Percentiles rank a stretch among this genome's conserved stretches.
Conservation (phyloP, 352 stramenopile species). For the Detonula confervacea region DNA sequence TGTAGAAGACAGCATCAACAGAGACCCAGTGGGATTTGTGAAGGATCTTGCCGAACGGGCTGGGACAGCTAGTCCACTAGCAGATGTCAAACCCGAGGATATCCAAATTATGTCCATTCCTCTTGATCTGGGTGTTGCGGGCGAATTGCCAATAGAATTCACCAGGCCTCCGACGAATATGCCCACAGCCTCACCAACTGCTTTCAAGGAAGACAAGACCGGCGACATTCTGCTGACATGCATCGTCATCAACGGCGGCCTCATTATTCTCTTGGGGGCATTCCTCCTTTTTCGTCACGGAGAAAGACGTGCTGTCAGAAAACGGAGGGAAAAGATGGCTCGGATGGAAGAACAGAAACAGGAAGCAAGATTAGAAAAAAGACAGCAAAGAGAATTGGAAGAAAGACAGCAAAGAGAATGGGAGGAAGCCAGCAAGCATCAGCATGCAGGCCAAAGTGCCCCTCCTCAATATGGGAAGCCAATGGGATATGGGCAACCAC, state of each 20-base stretch:
- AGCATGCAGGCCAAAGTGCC: not conserved
- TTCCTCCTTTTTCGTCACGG: constrained; percentile 35
- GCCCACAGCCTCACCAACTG: constrained; percentile 10
- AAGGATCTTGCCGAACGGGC: constrained; percentile 39
- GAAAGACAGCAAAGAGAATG: not conserved
- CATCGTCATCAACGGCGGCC: constrained; percentile 25
- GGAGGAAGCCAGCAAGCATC: constrained; percentile 4
- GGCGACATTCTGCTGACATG: constrained; percentile 26
- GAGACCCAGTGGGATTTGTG: constrained; percentile 26
- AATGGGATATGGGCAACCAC: not conserved
- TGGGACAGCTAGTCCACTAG: not conserved
- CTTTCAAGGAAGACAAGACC: not conserved
- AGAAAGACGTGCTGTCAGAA: constrained; percentile 14
- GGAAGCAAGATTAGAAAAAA: constrained; percentile 5
- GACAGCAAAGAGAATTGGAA: no score
- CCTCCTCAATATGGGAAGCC: not conserved
- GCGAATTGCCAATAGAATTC: not conserved
- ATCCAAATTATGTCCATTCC: not conserved
- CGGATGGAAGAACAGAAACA: constrained; percentile 9
- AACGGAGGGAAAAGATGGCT: constrained; percentile 19
- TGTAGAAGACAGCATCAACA: constrained; percentile 53
- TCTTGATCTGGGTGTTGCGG: not conserved
- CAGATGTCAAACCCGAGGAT: not conserved
- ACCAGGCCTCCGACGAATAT: constrained; percentile 9
- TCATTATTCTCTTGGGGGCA: constrained; percentile 34